Conservation (phyloP, 2,329 filamentous ascomycete species). For the Alternaria consortialis region DNA sequence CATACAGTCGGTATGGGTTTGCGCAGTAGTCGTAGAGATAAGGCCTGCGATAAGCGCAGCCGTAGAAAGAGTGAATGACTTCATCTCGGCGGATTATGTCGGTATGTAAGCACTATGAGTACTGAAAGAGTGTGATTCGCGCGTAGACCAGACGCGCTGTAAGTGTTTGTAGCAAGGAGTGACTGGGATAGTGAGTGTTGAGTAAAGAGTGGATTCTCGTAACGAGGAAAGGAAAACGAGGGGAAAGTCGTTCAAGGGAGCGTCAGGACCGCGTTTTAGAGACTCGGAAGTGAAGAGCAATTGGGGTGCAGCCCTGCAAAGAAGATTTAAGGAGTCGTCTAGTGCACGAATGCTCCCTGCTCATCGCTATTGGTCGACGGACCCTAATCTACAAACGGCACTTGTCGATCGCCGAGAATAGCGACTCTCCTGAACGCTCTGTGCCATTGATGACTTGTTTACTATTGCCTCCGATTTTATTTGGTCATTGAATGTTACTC, state of each 20-base stretch:
- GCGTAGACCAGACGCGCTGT: slow-evolving; percentile 50
- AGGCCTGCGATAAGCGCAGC: slow-evolving; percentile 49
- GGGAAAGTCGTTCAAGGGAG: slow-evolving; percentile 28
- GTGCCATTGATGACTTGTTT: neutral
- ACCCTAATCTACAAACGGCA: slow-evolving; percentile 25
- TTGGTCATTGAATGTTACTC: neutral
- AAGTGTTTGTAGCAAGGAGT: slow-evolving; percentile 30
- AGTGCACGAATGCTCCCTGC: slow-evolving; percentile 23
- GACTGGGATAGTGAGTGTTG: slow-evolving; percentile 24
- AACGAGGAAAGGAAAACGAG: slow-evolving; percentile 30
- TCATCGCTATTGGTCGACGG: slow-evolving; percentile 18
- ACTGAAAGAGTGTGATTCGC: slow-evolving; percentile 44
- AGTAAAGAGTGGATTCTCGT: slow-evolving; percentile 43
- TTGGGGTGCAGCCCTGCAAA: slow-evolving; percentile 33
- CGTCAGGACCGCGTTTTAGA: slow-evolving; percentile 38
- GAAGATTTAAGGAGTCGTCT: slow-evolving; percentile 32
- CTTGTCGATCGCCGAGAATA: slow-evolving; percentile 28
- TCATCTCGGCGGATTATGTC: slow-evolving; percentile 33
- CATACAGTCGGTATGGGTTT: slow-evolving; percentile 73
- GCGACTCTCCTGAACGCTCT: slow-evolving; percentile 3
- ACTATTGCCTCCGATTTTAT: neutral
- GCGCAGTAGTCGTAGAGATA: slow-evolving; percentile 65
- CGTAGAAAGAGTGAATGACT: slow-evolving; percentile 46
- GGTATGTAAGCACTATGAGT: slow-evolving; percentile 14
- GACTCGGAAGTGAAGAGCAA: slow-evolving; percentile 35